Conservation (phyloP, 345 rosid species). For the Populus deltoides region DNA sequence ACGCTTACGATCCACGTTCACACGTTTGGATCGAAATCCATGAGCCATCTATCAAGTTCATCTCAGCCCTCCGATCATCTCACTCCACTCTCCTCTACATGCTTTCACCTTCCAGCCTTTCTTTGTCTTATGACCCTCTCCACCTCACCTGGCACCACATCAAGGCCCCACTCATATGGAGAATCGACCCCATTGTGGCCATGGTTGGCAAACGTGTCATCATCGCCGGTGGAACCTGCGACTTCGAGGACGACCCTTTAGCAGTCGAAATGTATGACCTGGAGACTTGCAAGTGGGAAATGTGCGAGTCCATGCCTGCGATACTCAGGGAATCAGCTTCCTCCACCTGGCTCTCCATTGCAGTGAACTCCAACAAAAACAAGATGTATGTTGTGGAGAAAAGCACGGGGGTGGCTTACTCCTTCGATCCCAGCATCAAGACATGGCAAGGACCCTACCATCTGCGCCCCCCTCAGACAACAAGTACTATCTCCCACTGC, state of each 20-base stretch:
- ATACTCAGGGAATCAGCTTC: slow-evolving; percentile 48
- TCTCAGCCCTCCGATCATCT: slow-evolving; percentile 50
- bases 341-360: slow-evolving; percentile 60
- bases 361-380: slow-evolving; percentile 25
- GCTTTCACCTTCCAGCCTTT: slow-evolving; percentile 48
- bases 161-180: slow-evolving; percentile 51
- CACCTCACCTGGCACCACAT: slow-evolving; percentile 63
- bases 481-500: slow-evolving; percentile 18
- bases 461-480: slow-evolving; percentile 36
- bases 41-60: slow-evolving; percentile 17
- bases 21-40: slow-evolving; percentile 51
- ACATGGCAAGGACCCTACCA: slow-evolving; percentile 53
- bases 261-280: slow-evolving; percentile 61
- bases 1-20: slow-evolving; percentile 75
- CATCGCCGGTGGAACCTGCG: slow-evolving; percentile 60
- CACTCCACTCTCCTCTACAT: slow-evolving; percentile 57
- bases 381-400: slow-evolving; percentile 52
- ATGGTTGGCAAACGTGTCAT: slow-evolving; percentile 42
- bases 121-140: slow-evolving; percentile 72
- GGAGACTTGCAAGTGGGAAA: slow-evolving; percentile 43
- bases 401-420: slow-evolving; percentile 39
- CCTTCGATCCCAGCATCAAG: slow-evolving; percentile 48
- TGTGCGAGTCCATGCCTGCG: slow-evolving; percentile 56
- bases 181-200: slow-evolving; percentile 68
- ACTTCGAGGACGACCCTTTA: slow-evolving; percentile 68